These are phyloP conservation scores for Neonectria magnoliae DNA, from an alignment of 2,329 filamentous ascomycete genomes.

Conservation along the genomic window DNA sequence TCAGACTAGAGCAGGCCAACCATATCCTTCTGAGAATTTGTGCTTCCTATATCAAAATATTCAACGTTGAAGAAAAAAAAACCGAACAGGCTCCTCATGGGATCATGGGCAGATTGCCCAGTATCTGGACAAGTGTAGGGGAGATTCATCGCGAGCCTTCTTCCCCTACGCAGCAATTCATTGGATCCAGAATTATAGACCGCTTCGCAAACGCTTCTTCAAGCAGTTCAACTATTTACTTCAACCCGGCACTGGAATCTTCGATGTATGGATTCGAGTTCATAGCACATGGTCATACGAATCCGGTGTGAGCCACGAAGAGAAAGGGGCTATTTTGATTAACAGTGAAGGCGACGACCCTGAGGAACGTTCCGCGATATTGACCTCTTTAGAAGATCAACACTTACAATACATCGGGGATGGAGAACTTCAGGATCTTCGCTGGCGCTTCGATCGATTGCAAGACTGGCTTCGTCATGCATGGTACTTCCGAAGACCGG, in stretches of 20 bases:
- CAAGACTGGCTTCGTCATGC: background rate
- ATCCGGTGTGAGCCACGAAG: background rate
- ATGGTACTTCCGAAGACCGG: too few relatives aligned
- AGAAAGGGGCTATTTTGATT: too few relatives aligned
- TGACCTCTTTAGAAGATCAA: background rate
- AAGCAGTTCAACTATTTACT: background rate
- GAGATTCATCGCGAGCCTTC: background rate
- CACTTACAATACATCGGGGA: background rate
- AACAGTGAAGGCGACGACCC: too few relatives aligned
- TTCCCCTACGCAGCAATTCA: background rate
- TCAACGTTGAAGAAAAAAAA: background rate
- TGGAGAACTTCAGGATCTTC: background rate
- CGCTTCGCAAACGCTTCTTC: background rate
- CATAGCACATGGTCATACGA: background rate
- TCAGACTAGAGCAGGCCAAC: background rate
- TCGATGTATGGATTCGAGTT: background rate
- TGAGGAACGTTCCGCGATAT: too few relatives aligned
- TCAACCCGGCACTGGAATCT: background rate
- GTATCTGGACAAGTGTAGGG: background rate
- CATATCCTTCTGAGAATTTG: background rate
- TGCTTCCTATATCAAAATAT: background rate
- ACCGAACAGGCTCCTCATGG: background rate
- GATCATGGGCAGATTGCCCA: background rate
- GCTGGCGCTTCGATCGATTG: background rate
- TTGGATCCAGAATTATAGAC: background rate